Conservation (phyloP, 208 protist species). For the Leishmania tarentolae region DNA sequence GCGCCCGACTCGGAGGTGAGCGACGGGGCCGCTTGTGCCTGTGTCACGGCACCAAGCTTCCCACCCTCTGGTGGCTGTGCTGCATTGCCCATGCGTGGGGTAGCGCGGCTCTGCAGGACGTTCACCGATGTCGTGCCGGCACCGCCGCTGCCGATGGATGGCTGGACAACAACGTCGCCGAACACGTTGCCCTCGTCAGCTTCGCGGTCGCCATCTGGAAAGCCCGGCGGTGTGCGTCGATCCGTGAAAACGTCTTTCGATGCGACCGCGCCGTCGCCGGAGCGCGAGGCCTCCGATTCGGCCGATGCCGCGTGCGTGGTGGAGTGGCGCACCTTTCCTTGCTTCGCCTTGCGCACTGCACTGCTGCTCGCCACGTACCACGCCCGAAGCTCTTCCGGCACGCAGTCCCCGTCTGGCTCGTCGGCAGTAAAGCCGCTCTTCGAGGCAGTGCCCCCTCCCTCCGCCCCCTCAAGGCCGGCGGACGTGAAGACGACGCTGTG, state of each 20-base stretch:
- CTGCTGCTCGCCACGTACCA: conserved; percentile 23
- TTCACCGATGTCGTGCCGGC: conserved; percentile 48
- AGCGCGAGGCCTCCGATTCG: background rate
- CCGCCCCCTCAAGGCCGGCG: background rate
- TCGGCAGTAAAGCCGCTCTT: background rate
- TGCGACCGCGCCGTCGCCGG: background rate
- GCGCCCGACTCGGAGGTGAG: background rate
- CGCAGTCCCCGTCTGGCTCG: conserved; percentile 1
- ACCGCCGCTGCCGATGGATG: conserved; percentile 28
- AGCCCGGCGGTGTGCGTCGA: background rate
- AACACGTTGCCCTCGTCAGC: background rate
- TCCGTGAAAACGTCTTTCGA: background rate
- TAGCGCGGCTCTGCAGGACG: conserved; percentile 18
- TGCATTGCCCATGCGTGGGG: background rate
- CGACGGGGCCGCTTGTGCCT: background rate
- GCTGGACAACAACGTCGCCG: background rate
- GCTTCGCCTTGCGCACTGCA: background rate
- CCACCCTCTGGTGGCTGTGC: background rate
- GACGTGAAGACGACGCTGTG: conserved; percentile 11
- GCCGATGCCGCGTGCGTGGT: background rate
- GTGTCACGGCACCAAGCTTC: background rate
- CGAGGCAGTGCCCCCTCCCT: background rate
- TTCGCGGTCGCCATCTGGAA: background rate
- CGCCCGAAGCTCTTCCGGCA: conserved; percentile 20
- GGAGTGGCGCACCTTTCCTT: background rate